phyloP scores from a whole-genome alignment of 2,329 filamentous ascomycete species.

The Aspergillus awamori region DNA sequence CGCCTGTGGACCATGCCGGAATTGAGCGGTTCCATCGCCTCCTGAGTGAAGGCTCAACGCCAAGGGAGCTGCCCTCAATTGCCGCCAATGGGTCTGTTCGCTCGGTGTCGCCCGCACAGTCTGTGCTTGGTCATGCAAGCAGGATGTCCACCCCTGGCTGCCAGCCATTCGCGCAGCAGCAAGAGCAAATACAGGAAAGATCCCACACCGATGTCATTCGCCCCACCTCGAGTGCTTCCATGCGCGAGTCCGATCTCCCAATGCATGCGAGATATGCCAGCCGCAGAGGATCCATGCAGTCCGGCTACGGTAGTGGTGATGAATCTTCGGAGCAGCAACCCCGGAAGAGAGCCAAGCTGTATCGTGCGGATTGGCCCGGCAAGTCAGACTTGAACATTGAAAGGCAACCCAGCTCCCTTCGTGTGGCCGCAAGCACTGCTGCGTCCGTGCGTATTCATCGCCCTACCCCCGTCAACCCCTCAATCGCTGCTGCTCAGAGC shows the following conservation, averaged over 20 bases:
- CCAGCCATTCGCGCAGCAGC: slow-evolving; percentile 30
- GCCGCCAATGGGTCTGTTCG: slow-evolving; percentile 33
- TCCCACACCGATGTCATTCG: slow-evolving; percentile 54
- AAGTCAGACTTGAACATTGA: slow-evolving; percentile 69
- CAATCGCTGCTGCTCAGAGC: slow-evolving; percentile 33
- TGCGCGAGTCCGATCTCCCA: slow-evolving; percentile 42
- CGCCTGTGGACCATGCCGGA: slow-evolving; percentile 45
- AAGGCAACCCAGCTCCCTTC: slow-evolving; percentile 73
- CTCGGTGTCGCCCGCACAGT: slow-evolving; percentile 44
- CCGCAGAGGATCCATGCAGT: slow-evolving; percentile 45
- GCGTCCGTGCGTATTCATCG: slow-evolving; percentile 84
- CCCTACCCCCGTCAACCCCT: slow-evolving; percentile 60
- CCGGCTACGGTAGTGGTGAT: slow-evolving; percentile 73
- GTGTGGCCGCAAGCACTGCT: slow-evolving; percentile 87
- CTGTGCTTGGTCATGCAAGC: slow-evolving; percentile 37
- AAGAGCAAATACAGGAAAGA: slow-evolving; percentile 26
- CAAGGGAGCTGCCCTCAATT: slow-evolving; percentile 42
- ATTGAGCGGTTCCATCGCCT: slow-evolving; percentile 50
- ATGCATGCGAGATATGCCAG: slow-evolving; percentile 25
- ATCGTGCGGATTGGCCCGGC: slow-evolving; percentile 71
- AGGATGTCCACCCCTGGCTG: slow-evolving; percentile 42
- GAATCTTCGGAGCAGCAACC: slow-evolving; percentile 63
- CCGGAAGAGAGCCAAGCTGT: slow-evolving; percentile 80
- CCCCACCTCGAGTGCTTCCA: slow-evolving; percentile 64
- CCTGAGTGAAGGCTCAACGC: slow-evolving; percentile 48